Evolutionary conservation across 106 monocot genomes (phyloP).

Genomic region (Posidonia australis): DNA sequence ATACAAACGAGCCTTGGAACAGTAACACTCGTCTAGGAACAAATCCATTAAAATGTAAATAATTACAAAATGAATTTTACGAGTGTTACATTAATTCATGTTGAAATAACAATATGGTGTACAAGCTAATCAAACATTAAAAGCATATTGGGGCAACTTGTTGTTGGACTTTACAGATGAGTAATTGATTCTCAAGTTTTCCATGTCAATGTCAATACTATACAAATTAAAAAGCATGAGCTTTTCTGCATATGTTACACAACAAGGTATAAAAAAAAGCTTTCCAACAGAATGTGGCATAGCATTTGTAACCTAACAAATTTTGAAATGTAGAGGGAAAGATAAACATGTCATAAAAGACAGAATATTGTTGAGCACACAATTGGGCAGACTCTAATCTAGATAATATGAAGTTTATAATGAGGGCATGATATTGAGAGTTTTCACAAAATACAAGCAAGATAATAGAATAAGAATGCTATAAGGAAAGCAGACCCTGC

Average conservation of each 20-base stretch:
- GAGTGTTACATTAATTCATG: too few species aligned
- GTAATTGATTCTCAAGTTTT: too few species aligned
- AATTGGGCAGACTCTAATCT: not conserved
- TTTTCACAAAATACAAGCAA: not conserved
- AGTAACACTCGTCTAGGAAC: too few species aligned
- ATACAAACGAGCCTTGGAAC: too few species aligned
- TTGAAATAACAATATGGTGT: too few species aligned
- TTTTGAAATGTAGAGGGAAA: not conserved
- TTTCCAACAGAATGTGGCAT: not conserved
- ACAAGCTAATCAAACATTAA: too few species aligned
- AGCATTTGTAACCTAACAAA: not conserved
- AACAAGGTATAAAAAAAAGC: not conserved
- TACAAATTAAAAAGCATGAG: not conserved
- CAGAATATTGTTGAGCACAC: not conserved
- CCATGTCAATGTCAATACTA: too few species aligned
- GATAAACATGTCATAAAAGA: not conserved
- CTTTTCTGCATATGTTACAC: not conserved
- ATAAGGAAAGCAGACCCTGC: slow-evolving; percentile 42
- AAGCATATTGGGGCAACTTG: too few species aligned
- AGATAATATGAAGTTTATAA: not conserved
- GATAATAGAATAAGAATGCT: not conserved
- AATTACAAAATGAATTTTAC: too few species aligned
- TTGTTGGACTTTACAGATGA: not conserved
- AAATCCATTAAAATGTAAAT: too few species aligned
- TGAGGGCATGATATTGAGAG: not conserved